Conservation (phyloP, 257 asterid species). For the Forsythia viridissima region DNA sequence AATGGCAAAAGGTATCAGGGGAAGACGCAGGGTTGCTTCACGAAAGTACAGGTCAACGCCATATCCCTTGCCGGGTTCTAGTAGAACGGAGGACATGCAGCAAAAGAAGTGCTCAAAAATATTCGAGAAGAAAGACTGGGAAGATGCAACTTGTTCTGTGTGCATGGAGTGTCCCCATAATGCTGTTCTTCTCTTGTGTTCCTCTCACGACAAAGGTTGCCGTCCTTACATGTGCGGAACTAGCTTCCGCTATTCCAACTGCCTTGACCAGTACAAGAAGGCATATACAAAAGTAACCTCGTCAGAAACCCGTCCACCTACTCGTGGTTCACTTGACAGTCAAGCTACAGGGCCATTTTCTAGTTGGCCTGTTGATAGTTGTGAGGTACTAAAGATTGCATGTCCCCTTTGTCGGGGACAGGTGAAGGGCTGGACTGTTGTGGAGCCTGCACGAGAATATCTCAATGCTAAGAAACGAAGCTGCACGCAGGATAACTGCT, state of each 20-base stretch:
- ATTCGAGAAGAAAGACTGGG: conserved; percentile 78
- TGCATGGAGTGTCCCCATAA: conserved; percentile 99
- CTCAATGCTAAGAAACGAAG: conserved; percentile 68
- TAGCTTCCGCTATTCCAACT: conserved; percentile 86
- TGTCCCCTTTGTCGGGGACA: conserved; percentile 99
- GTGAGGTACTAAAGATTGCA: conserved; percentile 64
- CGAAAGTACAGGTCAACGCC: conserved; percentile 78
- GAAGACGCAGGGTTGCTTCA: conserved; percentile 75
- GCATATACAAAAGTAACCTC: conserved; percentile 64
- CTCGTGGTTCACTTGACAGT: conserved; percentile 34
- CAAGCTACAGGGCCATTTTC: conserved; percentile 34
- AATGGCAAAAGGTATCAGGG: conserved; percentile 93
- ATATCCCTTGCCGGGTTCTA: conserved; percentile 54
- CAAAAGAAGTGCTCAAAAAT: conserved; percentile 49
- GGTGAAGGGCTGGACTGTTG: conserved; percentile 98
- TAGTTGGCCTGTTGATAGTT: conserved; percentile 40
- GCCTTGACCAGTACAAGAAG: conserved; percentile 94
- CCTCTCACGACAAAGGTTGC: conserved; percentile 95
- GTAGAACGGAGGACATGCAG: conserved; percentile 30
- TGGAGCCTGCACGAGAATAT: conserved; percentile 76
- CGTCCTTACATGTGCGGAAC: conserved; percentile 99
- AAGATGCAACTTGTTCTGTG: conserved; percentile 87
- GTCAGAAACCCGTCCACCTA: conserved; percentile 28
- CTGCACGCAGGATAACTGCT: conserved; percentile 86
- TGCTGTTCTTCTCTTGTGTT: conserved; percentile 95